phyloP scores from a whole-genome alignment of 176 grass and related monocot genomes.

The Oryza glaberrima region DNA sequence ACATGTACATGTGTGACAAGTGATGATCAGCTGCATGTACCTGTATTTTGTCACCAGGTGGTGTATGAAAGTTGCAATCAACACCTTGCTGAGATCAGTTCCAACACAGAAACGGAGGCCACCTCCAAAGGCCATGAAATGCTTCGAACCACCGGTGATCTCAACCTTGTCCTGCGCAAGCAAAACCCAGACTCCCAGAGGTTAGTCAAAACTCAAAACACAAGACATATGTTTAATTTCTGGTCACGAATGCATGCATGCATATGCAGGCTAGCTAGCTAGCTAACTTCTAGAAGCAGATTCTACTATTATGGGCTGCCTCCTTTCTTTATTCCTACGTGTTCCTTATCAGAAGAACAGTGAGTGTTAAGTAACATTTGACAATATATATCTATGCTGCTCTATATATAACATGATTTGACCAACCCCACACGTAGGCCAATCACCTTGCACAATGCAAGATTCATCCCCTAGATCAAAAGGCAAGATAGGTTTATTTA shows the following conservation, averaged over 20 bases:
- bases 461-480: constrained; percentile 24
- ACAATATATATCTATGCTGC: constrained; percentile 25
- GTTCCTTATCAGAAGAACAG: constrained; percentile 41
- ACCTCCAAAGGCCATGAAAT: constrained; percentile 83
- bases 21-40: constrained; percentile 34
- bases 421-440: constrained; percentile 11
- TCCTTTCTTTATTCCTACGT: constrained; percentile 38
- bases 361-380: constrained; percentile 42
- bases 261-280: not conserved
- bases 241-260: not conserved
- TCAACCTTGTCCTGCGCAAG: constrained; percentile 55
- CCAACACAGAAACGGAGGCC: constrained; percentile 79
- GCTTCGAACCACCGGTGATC: constrained; percentile 59
- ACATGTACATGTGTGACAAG: not conserved
- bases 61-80: constrained; percentile 87
- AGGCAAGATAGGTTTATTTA: constrained; percentile 36
- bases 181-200: constrained; percentile 3
- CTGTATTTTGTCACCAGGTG: constrained; percentile 79
- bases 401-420: constrained; percentile 38
- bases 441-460: constrained; percentile 42
- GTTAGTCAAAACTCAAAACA: constrained; percentile 2
- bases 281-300: constrained; percentile 15
- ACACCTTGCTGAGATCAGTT: constrained; percentile 64
- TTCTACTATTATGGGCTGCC: constrained; percentile 16
- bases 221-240: not conserved